Percentiles rank a stretch among this genome's conserved stretches.
Conservation (phyloP, 1,139 yeast species). For the Candida mesenterica region DNA sequence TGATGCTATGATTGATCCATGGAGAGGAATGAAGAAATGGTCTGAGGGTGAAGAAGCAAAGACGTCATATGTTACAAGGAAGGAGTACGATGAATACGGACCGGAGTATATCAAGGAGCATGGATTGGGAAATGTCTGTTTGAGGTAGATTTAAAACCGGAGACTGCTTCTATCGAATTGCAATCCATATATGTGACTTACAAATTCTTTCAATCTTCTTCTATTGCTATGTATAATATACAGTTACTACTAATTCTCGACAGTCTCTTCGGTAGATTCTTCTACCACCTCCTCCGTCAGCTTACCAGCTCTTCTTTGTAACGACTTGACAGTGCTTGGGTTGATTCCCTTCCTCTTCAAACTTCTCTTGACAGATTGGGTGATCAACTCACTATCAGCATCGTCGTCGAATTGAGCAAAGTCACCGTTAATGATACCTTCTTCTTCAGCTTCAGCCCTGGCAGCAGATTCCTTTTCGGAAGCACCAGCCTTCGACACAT, state of each 20-base stretch:
- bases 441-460: slow-evolving; percentile 74
- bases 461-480: slow-evolving; percentile 80
- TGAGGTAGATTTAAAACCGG: slow-evolving; percentile 23
- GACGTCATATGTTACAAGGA: slow-evolving; percentile 54
- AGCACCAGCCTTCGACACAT: slow-evolving; percentile 84
- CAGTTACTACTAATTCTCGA: background rate
- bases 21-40: slow-evolving; percentile 95
- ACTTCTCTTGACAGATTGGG: slow-evolving; percentile 67
- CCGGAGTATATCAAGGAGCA: slow-evolving; percentile 88
- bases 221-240: slow-evolving; percentile 1
- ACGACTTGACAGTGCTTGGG: slow-evolving; percentile 12
- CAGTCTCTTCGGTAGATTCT: background rate
- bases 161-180: too few relatives aligned
- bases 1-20: slow-evolving; percentile 75
- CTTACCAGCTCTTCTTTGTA: background rate
- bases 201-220: background rate
- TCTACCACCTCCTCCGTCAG: background rate
- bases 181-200: too few relatives aligned
- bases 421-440: slow-evolving; percentile 80
- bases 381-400: slow-evolving; percentile 74
- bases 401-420: slow-evolving; percentile 78
- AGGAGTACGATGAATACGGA: slow-evolving; percentile 87
- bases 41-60: slow-evolving; percentile 49
- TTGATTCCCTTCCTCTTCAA: slow-evolving; percentile 81
- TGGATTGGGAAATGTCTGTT: slow-evolving; percentile 64